Percentiles rank a stretch among this genome's conserved stretches.
These are phyloP conservation scores for Talaromyces sp. DNA, from an alignment of 2,329 filamentous ascomycete genomes.

Conservation along the genomic window DNA sequence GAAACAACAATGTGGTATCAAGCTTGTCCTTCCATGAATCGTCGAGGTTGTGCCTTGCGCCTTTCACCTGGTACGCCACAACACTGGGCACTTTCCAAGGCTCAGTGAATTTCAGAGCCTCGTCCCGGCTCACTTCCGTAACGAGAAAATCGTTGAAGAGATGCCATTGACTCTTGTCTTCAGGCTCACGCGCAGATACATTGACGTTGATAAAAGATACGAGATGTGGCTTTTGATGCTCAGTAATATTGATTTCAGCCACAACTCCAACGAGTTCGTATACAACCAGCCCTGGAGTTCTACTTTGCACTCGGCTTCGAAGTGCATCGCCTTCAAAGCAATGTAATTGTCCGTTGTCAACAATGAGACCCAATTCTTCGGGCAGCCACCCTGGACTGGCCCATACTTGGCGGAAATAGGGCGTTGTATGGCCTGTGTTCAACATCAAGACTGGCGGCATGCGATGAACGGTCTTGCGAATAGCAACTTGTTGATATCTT, in stretches of 20 bases:
- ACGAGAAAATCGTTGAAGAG: slow-evolving; percentile 97
- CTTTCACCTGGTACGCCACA: slow-evolving; percentile 78
- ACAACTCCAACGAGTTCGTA: slow-evolving; percentile 91
- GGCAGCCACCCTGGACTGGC: slow-evolving; percentile 86
- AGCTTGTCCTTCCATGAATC: slow-evolving; percentile 79
- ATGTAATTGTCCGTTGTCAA: slow-evolving; percentile 87
- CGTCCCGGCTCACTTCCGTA: slow-evolving; percentile 70
- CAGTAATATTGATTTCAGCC: slow-evolving; percentile 80
- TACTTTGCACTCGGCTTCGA: slow-evolving; percentile 72
- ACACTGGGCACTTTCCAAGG: slow-evolving; percentile 92
- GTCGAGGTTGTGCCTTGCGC: slow-evolving; percentile 77
- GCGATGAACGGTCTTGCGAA: slow-evolving; percentile 76
- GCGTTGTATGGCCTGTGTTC: slow-evolving; percentile 71
- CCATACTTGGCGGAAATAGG: slow-evolving; percentile 73
- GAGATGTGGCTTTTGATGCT: slow-evolving; percentile 83
- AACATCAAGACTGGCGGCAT: slow-evolving; percentile 85
- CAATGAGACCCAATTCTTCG: slow-evolving; percentile 87
- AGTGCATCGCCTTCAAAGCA: slow-evolving; percentile 93
- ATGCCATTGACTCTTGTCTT: slow-evolving; percentile 75
- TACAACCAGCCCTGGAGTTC: slow-evolving; percentile 75
- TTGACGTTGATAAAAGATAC: slow-evolving; percentile 85
- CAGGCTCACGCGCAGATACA: slow-evolving; percentile 42
- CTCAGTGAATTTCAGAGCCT: slow-evolving; percentile 84
- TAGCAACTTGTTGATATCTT: slow-evolving; percentile 82
- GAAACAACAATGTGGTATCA: slow-evolving; percentile 80